phyloP scores from a whole-genome alignment of 2,329 filamentous ascomycete genomes.

The Macrophomina tecta region DNA sequence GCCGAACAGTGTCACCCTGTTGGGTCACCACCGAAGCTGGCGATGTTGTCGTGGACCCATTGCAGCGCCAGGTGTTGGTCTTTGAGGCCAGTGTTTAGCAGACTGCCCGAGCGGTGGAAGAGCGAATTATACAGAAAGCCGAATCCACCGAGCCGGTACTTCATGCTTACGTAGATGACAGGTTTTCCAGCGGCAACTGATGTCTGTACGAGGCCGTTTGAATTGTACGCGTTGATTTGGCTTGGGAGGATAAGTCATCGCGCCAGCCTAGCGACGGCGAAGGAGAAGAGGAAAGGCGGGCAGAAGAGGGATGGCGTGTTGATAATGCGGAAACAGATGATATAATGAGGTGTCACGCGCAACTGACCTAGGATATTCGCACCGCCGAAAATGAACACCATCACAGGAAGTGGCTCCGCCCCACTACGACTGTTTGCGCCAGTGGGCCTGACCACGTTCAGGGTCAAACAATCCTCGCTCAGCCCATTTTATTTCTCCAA shows the following conservation, averaged over 20 bases:
- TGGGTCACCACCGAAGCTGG: not conserved
- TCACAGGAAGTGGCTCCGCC: constrained; percentile 47
- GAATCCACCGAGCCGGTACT: not conserved
- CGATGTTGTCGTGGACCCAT: not conserved
- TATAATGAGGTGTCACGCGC: not conserved
- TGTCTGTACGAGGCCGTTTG: constrained; percentile 35
- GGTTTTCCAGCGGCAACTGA: constrained; percentile 40
- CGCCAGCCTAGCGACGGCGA: no score
- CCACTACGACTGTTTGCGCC: constrained; percentile 47
- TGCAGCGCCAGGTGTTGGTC: not conserved
- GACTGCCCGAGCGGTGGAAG: not conserved
- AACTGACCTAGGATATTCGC: not conserved
- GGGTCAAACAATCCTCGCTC: constrained; percentile 42
- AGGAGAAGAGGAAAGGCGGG: no score
- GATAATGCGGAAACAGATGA: no score
- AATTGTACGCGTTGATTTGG: constrained; percentile 35
- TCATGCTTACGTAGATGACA: not conserved
- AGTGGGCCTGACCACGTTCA: constrained; percentile 36
- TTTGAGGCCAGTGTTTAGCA: not conserved
- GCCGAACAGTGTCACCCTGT: constrained; percentile 41
- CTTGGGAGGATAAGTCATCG: not conserved
- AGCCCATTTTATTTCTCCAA: not conserved
- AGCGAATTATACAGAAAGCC: not conserved
- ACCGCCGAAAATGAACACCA: constrained; percentile 36
- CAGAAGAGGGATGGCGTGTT: no score